phyloP scores from a whole-genome alignment of 345 rosid species.

The Citrus medica region DNA sequence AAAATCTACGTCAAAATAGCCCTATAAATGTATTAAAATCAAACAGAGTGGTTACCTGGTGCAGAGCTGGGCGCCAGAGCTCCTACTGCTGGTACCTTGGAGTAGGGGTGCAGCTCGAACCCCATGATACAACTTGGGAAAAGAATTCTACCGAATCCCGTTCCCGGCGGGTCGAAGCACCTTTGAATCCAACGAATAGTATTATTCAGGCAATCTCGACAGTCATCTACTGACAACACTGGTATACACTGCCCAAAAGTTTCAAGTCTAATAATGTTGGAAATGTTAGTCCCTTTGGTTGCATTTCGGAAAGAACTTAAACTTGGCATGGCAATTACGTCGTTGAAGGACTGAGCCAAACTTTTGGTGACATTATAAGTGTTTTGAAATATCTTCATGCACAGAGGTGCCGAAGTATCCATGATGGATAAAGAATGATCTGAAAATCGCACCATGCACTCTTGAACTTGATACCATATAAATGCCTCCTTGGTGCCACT shows the following conservation, averaged over 20 bases:
- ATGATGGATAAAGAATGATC: conserved; percentile 3
- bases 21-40: too few species aligned
- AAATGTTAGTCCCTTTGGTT: not conserved
- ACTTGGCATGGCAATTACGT: not conserved
- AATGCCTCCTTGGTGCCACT: conserved; percentile 19
- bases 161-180: not conserved
- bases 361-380: not conserved
- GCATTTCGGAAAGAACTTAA: not conserved
- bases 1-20: too few species aligned
- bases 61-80: not conserved
- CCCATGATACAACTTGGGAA: conserved; percentile 14
- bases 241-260: conserved; percentile 21
- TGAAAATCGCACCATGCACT: conserved; percentile 37
- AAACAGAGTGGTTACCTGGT: not conserved
- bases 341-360: not conserved
- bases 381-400: not conserved
- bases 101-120: conserved; percentile 9
- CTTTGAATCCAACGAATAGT: not conserved
- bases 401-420: not conserved
- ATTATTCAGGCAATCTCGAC: not conserved
- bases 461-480: conserved; percentile 26
- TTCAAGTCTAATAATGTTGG: not conserved
- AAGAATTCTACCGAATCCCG: not conserved
- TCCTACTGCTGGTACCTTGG: not conserved
- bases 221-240: not conserved